phyloP scores from a whole-genome alignment of 2,329 filamentous ascomycete species.

The Fusarium verrucosum region DNA sequence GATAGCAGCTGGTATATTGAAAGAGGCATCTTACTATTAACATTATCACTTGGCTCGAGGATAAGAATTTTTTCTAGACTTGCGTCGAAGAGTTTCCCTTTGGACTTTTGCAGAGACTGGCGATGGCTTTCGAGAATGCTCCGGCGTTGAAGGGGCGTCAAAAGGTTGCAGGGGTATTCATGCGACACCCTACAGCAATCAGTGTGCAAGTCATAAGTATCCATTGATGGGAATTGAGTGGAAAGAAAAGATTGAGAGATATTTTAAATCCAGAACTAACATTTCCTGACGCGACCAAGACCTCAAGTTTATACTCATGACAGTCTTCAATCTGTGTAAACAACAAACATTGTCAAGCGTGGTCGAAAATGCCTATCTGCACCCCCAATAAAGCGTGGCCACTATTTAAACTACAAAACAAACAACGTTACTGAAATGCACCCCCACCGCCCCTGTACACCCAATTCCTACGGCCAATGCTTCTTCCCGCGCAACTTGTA shows the following conservation, averaged over 20 bases:
- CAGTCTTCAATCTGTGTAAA: not conserved
- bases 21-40: not conserved
- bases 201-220: not conserved
- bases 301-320: too few species aligned
- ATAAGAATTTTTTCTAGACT: not conserved
- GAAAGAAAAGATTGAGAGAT: not conserved
- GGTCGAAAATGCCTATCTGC: not conserved
- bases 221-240: not conserved
- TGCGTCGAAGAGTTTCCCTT: not conserved
- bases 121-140: not conserved
- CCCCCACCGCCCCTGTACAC: not conserved
- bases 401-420: not conserved
- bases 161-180: not conserved
- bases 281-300: too few species aligned
- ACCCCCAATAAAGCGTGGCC: too few species aligned
- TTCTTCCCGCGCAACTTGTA: not conserved
- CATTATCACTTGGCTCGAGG: not conserved
- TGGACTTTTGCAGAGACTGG: not conserved
- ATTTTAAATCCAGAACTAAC: too few species aligned
- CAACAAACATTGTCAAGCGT: not conserved
- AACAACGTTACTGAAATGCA: not conserved
- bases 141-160: not conserved
- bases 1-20: not conserved
- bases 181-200: not conserved
- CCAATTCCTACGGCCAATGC: not conserved